Base-by-base conservation (phyloP, 345 rosid genomes). In the Hibiscus tridactylites region DNA sequence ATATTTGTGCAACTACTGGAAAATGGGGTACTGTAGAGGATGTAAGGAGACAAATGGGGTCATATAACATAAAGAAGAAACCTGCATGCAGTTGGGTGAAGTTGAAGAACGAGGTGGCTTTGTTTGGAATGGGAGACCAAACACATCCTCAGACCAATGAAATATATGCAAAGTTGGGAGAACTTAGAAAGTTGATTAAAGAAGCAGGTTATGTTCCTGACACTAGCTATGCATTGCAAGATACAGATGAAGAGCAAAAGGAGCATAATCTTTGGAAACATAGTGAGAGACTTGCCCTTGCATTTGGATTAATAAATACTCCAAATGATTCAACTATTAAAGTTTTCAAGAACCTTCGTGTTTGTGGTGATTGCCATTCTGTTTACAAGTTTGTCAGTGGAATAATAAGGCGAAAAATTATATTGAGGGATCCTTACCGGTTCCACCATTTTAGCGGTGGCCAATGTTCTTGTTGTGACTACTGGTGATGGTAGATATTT, bases 51-150 rank as follows among this genome's bases (percentile, higher is more conserved):
- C 84, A 82, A 82, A 93, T 93, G 97, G 94, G 82, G 71, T 86
- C 83, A 56, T 81, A 78, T 70, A 88, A 82, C 61, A 79, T 93
- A 74, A 88, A 79, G 81, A 93, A 91, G 87, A 81, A 88, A 78
- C 97, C 91, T 9, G 97, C 96, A 1, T 87, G 90, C 88, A 93
- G 96, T 71, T 93, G 97, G 97, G 96, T 93, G 56, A 93, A 93
- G 83, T 77, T 81, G 78, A 90, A 87, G 77, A 82, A 87, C 75
- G 76, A 68, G 69, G 84, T 85, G 68, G 80, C 75, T 78, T 83
- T 83, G 24, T 91, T 93, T 63, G 96, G 96, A 64, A 88, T 88
- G 73, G 97, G 93, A 64, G 96, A 93, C 75, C 80, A 71, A 46
- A 81, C 87, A 42, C 96, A 91, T 79, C 85, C 88, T 21, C 85